These are phyloP conservation scores for Populus euphratica DNA, from an alignment of 345 rosid species.

Conservation along the genomic window DNA sequence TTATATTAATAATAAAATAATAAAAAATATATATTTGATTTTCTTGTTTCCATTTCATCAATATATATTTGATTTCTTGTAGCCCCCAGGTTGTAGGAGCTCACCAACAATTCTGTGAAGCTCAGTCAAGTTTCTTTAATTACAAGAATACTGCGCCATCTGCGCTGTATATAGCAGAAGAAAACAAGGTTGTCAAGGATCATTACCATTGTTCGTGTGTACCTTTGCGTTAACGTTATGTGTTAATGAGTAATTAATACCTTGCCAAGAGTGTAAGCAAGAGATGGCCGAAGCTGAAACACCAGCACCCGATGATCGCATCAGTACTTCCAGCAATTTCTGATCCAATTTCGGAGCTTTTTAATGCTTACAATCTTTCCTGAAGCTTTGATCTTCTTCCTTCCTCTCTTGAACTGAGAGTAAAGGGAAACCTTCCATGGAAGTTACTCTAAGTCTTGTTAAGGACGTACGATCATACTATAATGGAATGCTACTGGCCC, in stretches of 20 bases:
- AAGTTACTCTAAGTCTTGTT: no score
- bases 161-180: background rate
- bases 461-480: no score
- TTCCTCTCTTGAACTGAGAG: background rate
- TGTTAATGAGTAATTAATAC: background rate
- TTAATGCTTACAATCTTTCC: background rate
- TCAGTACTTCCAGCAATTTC: background rate
- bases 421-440: background rate
- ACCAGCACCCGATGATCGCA: conserved; percentile 1
- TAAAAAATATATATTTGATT: no score
- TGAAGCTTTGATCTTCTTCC: background rate
- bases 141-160: background rate
- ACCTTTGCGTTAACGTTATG: no score
- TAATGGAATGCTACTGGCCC: no score
- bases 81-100: background rate
- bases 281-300: background rate
- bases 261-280: background rate
- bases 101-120: conserved; percentile 8
- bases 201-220: no score
- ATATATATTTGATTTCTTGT: no score
- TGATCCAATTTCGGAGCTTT: background rate
- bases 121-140: conserved; percentile 8
- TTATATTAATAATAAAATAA: no score
- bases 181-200: no score
- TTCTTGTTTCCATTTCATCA: no score